These are phyloP conservation scores for Paramecium caudatum DNA, from an alignment of 73 alveolate species.

Conservation along the genomic window DNA sequence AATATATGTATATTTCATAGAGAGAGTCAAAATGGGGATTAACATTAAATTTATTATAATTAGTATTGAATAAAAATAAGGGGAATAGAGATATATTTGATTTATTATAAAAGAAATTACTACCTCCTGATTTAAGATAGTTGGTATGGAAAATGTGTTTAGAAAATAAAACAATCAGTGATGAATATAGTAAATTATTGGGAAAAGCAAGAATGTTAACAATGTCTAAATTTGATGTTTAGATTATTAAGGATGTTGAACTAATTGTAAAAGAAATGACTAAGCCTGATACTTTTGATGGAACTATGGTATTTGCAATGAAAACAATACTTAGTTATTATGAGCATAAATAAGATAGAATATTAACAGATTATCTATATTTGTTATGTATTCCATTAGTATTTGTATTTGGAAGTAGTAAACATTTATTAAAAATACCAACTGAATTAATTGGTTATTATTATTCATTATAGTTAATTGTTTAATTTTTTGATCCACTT, in stretches of 20 bases:
- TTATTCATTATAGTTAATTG: slow-evolving; percentile 66
- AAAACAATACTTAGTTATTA: slow-evolving; percentile 73
- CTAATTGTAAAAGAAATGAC: slow-evolving; percentile 68
- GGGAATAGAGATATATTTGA: slow-evolving; percentile 75
- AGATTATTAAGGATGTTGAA: slow-evolving; percentile 72
- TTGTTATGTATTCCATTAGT: slow-evolving; percentile 71
- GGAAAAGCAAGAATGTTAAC: slow-evolving; percentile 69
- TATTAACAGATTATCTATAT: slow-evolving; percentile 72
- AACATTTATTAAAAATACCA: slow-evolving; percentile 71
- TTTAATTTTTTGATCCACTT: slow-evolving; percentile 72
- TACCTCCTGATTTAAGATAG: slow-evolving; percentile 70
- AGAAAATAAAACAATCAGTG: slow-evolving; percentile 63
- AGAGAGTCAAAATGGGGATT: slow-evolving; percentile 74
- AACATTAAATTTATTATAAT: slow-evolving; percentile 55
- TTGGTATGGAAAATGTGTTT: slow-evolving; percentile 71
- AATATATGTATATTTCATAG: background rate
- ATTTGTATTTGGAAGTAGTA: slow-evolving; percentile 66
- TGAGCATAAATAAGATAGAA: slow-evolving; percentile 73
- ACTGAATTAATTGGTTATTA: slow-evolving; percentile 71
- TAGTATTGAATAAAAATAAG: slow-evolving; percentile 65
- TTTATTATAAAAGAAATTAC: slow-evolving; percentile 61
- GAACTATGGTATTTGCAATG: slow-evolving; percentile 77
- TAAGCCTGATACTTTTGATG: slow-evolving; percentile 71
- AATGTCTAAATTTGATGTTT: slow-evolving; percentile 75
- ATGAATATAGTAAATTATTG: slow-evolving; percentile 54